phyloP scores from a whole-genome alignment of 176 grass and related monocot genomes.

The Oryza punctata region DNA sequence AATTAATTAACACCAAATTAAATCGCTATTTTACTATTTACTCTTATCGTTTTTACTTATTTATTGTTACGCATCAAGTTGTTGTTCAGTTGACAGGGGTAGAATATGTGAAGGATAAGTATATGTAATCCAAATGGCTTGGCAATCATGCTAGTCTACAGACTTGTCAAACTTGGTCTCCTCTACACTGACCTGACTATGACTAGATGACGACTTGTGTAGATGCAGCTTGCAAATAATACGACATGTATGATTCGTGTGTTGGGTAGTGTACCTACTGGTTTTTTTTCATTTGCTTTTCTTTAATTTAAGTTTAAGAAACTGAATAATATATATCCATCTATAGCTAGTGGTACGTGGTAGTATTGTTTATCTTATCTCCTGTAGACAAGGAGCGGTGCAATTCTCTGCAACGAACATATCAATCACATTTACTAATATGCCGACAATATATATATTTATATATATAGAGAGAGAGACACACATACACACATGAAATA shows the following conservation, averaged over 20 bases:
- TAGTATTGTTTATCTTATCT: background rate
- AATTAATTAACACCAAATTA: background rate
- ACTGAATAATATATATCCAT: background rate
- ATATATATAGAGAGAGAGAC: too few relatives aligned
- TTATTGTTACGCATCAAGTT: background rate
- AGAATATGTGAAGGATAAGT: background rate
- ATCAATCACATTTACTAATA: too few relatives aligned
- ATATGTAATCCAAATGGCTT: background rate
- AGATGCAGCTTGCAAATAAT: background rate
- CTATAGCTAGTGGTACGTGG: background rate
- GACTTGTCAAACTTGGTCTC: background rate
- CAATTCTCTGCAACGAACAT: background rate
- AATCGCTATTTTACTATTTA: background rate
- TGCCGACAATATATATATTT: too few relatives aligned
- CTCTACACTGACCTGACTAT: background rate
- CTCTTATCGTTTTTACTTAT: background rate
- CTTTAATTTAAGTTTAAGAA: background rate
- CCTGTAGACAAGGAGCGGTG: background rate
- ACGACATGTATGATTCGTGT: background rate
- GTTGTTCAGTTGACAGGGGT: background rate
- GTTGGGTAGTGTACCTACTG: constrained; percentile 5
- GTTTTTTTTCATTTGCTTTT: background rate
- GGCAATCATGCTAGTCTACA: background rate
- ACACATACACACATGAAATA: too few relatives aligned
- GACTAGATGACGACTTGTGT: background rate